Percentiles rank a stretch among this genome's conserved stretches.
phyloP scores from a whole-genome alignment of 139 green algal genomes.

The Chlamydomonas sp. region DNA sequence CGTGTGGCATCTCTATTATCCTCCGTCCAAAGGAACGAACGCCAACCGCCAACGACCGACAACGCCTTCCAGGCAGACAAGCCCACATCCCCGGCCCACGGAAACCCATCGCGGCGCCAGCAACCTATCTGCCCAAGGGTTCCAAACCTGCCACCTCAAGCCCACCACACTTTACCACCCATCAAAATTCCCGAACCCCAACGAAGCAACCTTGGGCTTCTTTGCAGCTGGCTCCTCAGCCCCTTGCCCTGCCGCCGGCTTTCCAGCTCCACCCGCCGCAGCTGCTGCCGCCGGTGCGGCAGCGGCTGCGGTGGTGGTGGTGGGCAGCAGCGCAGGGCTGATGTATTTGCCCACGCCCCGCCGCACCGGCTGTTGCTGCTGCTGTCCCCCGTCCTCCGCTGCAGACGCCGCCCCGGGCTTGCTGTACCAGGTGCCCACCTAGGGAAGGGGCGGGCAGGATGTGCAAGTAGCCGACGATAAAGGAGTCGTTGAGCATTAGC shows the following conservation, averaged over 20 bases:
- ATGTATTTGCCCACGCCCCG: constrained; percentile 79
- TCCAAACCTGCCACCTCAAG: not conserved
- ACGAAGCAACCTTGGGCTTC: constrained; percentile 56
- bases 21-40: no score
- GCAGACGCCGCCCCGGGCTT: constrained; percentile 27
- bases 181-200: constrained; percentile 77
- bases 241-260: not conserved
- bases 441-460: not conserved
- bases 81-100: not conserved
- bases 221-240: constrained; percentile 52
- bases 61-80: not conserved
- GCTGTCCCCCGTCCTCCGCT: not conserved
- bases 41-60: no score
- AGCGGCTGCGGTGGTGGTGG: not conserved
- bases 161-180: constrained; percentile 57
- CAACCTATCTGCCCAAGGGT: not conserved
- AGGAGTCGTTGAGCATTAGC: no score
- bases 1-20: no score
- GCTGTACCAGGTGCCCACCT: constrained; percentile 62
- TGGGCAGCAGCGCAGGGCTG: not conserved
- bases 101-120: not conserved
- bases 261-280: not conserved
- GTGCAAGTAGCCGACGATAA: no score
- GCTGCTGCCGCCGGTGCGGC: not conserved
- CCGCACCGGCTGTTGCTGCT: not conserved